Evolutionary conservation across 768 basidiomycete genomes (phyloP), one percentile per base, ranked within the genome.

Genomic region (Lentinus brumalis): DNA sequence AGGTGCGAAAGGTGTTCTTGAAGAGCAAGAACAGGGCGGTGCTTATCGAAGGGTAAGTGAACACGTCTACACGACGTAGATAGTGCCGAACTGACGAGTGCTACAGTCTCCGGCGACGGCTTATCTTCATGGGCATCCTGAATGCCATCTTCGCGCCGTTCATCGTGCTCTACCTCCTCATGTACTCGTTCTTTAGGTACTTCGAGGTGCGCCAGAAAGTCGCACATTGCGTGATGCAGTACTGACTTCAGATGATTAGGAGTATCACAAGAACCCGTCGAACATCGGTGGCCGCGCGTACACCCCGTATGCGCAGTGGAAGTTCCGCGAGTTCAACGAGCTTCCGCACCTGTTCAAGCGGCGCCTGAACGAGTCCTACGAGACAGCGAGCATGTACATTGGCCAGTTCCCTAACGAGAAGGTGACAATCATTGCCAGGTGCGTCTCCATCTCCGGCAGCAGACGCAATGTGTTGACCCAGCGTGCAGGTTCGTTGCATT

Each of bases 161-260:
- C 77, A 98, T 99, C 69, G 92, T 98, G 35, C 78, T 96, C 16
- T 99, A 99, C 74, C 85, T 98, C 45, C 75, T 98, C 42, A 92
- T 98, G 87, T 99, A 97, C 73, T 98, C 95, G 0, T 99, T 99
- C 82, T 99, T 99, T 81, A 91, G 96, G 4, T 99, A 99, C 73
- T 99, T 99, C 63, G 97, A 99, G 82, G 97, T 94, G 50, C 53
- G 86, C 73, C 12, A 18, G 5, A 10, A 18, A 21, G 56, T 56
- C 53, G 4, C 12, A 21, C 18, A 30, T 32, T 32, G 46, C 16
- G 38, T 18, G 35, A 52, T 32, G 45, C 18, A 26, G 18, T 26
- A 51, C 53, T 71, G 18, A 72, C 42, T 39, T 38, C 50, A 11
- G 54, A 14, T 45, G 26, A 16, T 15, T 66, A 99, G 97, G 96